Evolutionary conservation across 78 protist genomes (phyloP).

Genomic region (Tieghemostelium lacteum): DNA sequence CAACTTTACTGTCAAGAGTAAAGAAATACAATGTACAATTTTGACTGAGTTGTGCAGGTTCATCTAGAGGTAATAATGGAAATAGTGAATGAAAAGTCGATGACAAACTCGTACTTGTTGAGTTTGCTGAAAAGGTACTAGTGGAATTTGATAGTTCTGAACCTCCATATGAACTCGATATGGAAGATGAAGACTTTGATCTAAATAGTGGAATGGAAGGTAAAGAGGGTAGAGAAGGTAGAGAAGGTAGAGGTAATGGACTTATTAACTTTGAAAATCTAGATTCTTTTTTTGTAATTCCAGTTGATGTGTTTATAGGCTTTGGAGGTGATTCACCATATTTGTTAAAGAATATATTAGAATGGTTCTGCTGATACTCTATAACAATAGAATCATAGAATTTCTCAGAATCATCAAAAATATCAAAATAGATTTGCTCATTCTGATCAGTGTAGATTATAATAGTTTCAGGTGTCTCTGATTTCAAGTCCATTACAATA

Average conservation of each 20-base stretch:
- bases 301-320: not conserved
- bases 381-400: not conserved
- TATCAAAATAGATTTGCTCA: conserved; percentile 30
- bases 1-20: conserved; percentile 6
- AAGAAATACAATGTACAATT: conserved; percentile 31
- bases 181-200: conserved; percentile 55
- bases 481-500: conserved; percentile 21
- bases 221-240: conserved; percentile 14
- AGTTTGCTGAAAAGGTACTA: not conserved
- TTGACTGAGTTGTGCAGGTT: conserved; percentile 22
- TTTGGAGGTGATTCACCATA: not conserved
- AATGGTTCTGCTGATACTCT: not conserved
- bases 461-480: conserved; percentile 22
- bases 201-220: conserved; percentile 31
- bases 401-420: conserved; percentile 13
- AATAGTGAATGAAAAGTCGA: conserved; percentile 42
- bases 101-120: conserved; percentile 26
- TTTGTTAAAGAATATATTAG: not conserved
- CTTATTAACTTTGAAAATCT: not conserved
- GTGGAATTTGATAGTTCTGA: not conserved
- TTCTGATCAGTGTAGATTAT: conserved; percentile 19
- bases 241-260: conserved; percentile 1
- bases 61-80: conserved; percentile 52
- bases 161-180: no score
- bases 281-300: conserved; percentile 9